Conservation (phyloP, 2,329 filamentous ascomycete species). For the Cladophialophora chaetospira region DNA sequence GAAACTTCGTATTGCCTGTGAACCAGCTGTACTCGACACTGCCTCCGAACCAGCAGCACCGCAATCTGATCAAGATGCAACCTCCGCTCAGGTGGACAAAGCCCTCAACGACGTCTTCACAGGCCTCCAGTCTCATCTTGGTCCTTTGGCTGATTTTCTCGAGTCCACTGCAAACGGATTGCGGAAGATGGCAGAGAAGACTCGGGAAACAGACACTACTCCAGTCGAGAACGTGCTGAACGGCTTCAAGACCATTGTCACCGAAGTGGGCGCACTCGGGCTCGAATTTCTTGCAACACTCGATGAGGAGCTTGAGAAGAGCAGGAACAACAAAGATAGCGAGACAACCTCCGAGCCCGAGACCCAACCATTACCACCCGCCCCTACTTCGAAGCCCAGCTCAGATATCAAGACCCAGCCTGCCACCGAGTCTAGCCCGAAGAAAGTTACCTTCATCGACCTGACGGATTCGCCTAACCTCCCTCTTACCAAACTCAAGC, state of each 20-base stretch:
- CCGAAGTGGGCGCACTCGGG: slow-evolving; percentile 41
- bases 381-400: not conserved
- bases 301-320: slow-evolving; percentile 16
- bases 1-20: not conserved
- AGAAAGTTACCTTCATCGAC: slow-evolving; percentile 22
- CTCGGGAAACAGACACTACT: slow-evolving; percentile 41
- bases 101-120: slow-evolving; percentile 41
- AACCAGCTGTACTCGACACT: not conserved
- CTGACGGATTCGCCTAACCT: not conserved
- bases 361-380: not conserved
- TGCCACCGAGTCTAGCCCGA: not conserved
- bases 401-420: not conserved
- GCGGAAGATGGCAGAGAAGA: slow-evolving; percentile 40
- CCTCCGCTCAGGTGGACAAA: slow-evolving; percentile 42
- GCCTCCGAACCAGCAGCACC: not conserved
- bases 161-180: slow-evolving; percentile 42
- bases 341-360: not conserved
- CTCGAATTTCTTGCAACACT: slow-evolving; percentile 20
- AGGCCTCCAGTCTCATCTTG: slow-evolving; percentile 42
- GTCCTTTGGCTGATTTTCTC: slow-evolving; percentile 40
- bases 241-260: slow-evolving; percentile 43
- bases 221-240: slow-evolving; percentile 42
- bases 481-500: not conserved
- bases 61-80: slow-evolving; percentile 35
- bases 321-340: not conserved